phyloP scores from a whole-genome alignment of 805 yeast species.

The Hanseniaspora pseudoguilliermondii region DNA sequence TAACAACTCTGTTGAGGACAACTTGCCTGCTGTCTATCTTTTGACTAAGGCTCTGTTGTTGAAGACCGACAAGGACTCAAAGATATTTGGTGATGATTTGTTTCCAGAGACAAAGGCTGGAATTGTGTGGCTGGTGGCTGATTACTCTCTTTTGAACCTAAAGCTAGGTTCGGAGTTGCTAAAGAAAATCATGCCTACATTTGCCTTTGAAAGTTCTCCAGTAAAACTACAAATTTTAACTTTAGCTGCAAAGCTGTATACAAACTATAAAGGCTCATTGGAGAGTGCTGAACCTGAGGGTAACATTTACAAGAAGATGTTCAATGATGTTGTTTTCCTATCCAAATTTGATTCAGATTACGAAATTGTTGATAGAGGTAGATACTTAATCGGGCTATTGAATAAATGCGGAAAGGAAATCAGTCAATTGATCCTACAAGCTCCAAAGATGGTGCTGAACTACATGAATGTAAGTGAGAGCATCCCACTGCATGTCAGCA shows the following conservation, averaged over 20 bases:
- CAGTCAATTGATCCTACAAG: slow-evolving; percentile 60
- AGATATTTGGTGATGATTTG: slow-evolving; percentile 16
- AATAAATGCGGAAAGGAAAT: slow-evolving; percentile 41
- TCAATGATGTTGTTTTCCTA: slow-evolving; percentile 46
- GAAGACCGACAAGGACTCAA: background rate
- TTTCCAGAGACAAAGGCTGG: slow-evolving; percentile 57
- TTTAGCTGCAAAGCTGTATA: slow-evolving; percentile 55
- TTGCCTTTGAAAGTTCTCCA: slow-evolving; percentile 40
- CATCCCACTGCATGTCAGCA: slow-evolving; percentile 21
- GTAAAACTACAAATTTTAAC: slow-evolving; percentile 62
- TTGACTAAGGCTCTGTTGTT: slow-evolving; percentile 30
- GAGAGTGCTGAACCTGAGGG: background rate
- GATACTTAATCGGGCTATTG: slow-evolving; percentile 55
- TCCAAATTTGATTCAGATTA: slow-evolving; percentile 61
- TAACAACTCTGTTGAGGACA: slow-evolving; percentile 36
- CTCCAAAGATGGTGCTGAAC: slow-evolving; percentile 56
- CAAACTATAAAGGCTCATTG: slow-evolving; percentile 21
- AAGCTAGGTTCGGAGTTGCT: slow-evolving; percentile 64
- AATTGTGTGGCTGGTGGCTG: slow-evolving; percentile 85
- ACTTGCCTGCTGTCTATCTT: slow-evolving; percentile 43
- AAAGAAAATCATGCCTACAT: slow-evolving; percentile 41
- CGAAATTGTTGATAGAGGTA: slow-evolving; percentile 75
- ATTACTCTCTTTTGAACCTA: slow-evolving; percentile 40
- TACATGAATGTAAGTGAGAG: slow-evolving; percentile 14
- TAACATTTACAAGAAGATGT: slow-evolving; percentile 34